Base-by-base conservation (phyloP, 768 basidiomycete species). In the Cystobasidium tubakii region DNA sequence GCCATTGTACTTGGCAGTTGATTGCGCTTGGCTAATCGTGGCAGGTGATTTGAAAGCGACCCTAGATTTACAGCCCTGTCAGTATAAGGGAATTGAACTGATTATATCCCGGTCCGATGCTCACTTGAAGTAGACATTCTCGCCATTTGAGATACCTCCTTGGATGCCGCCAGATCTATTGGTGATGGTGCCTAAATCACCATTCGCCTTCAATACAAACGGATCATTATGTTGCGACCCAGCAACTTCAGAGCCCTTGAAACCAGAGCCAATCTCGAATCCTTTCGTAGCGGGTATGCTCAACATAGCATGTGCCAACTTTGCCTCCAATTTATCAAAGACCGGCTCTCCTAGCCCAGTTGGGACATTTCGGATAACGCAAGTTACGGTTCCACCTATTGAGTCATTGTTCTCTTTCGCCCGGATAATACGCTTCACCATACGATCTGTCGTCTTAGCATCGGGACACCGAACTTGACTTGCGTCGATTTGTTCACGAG, bases 131-230 rank as follows among this genome's bases (percentile, higher is more conserved):
- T 97, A 99, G 78, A 99, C 89, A 79, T 91, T 88, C 84, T 99
- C 93, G 43, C 92, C 92, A 80, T 99, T 99, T 55, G 92, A 89
- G 81, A 99, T 98, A 31, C 96, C 96, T 46, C 96, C 96, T 82
- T 99, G 96, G 70, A 97, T 85, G 64, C 96, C 96, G 57, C 96
- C 96, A 79, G 91, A 93, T 91, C 92, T 91, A 84, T 99, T 99
- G 55, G 92, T 91, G 73, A 82, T 79, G 12, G 96, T 99, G 33
- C 90, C 88, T 34, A 99, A 84, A 63, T 84, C 84, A 23, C 92
- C 92, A 75, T 89, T 85, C 73, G 85, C 77, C 76, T 80, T 86
- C 70, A 81, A 78, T 25, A 90, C 83, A 81, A 95, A 99, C 25
- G 87, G 81, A 81, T 99, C 96, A 82, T 99, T 99, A 83, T 99